These are phyloP conservation scores for Eimeria tenella DNA, from an alignment of 169 alveolate genomes.

Conservation along the genomic window DNA sequence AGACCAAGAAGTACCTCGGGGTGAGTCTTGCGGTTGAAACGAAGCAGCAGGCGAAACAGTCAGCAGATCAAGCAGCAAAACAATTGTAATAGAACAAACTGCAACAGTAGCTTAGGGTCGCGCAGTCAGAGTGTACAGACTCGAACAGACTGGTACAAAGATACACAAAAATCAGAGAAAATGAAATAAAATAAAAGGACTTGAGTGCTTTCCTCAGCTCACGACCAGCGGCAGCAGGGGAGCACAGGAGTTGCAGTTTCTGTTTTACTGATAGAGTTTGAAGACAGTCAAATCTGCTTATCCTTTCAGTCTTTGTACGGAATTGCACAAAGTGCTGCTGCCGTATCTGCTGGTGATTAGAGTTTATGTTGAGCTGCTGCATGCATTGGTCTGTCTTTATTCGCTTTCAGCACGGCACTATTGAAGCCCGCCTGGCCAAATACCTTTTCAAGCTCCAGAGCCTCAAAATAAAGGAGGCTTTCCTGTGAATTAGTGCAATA, in stretches of 20 bases:
- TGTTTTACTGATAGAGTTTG: neutral
- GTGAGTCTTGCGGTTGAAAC: neutral
- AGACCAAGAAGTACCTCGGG: neutral
- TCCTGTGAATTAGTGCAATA: neutral
- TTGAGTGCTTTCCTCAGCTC: no score
- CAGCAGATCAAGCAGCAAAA: no score
- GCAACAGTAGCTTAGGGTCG: no score
- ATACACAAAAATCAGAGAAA: no score
- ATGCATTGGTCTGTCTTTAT: neutral
- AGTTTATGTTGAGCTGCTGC: neutral
- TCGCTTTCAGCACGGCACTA: constrained; percentile 45
- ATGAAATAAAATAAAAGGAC: no score
- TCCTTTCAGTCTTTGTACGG: neutral
- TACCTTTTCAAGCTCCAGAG: constrained; percentile 5
- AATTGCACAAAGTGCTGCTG: neutral
- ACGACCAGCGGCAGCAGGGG: no score
- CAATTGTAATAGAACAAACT: no score
- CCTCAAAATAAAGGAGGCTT: constrained; percentile 5
- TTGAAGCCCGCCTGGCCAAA: constrained; percentile 41
- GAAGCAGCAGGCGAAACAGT: no score
- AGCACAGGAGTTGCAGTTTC: no score
- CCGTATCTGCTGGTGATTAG: neutral
- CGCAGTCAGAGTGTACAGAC: no score
- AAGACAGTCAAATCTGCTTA: neutral
- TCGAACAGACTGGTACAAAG: no score